Conservation (phyloP, 2,329 filamentous ascomycete species). For the Geoglossum cookeanum region DNA sequence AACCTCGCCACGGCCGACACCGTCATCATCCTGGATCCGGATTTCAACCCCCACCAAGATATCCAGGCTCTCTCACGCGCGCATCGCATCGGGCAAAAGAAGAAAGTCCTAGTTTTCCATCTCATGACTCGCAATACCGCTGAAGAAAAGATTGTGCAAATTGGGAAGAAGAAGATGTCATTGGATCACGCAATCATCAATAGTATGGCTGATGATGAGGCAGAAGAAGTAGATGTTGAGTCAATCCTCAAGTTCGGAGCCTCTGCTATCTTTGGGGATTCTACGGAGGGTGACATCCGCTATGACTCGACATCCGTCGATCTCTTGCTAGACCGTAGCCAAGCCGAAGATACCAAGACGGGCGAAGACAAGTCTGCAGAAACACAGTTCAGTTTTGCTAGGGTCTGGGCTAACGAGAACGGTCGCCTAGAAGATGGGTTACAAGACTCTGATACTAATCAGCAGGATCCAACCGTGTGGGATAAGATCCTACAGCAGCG, state of each 20-base stretch:
- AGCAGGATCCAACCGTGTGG: slow-evolving; percentile 57
- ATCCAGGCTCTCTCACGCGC: slow-evolving; percentile 88
- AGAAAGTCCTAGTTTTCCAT: slow-evolving; percentile 90
- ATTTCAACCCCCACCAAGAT: slow-evolving; percentile 97
- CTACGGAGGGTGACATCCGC: slow-evolving; percentile 47
- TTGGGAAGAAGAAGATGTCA: slow-evolving; percentile 88
- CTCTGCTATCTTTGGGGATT: slow-evolving; percentile 62
- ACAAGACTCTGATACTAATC: slow-evolving; percentile 32
- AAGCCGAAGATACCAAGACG: slow-evolving; percentile 51
- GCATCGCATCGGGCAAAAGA: slow-evolving; percentile 89
- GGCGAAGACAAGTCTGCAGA: slow-evolving; percentile 48
- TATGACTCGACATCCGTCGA: slow-evolving; percentile 77
- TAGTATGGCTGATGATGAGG: slow-evolving; percentile 68
- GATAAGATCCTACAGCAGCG: slow-evolving; percentile 73
- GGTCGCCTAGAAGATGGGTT: slow-evolving; percentile 45
- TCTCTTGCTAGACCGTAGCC: slow-evolving; percentile 70
- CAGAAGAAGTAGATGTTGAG: slow-evolving; percentile 62
- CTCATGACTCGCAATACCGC: slow-evolving; percentile 75
- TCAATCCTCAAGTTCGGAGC: slow-evolving; percentile 78
- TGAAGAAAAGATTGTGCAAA: slow-evolving; percentile 92
- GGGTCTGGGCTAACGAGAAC: slow-evolving; percentile 78
- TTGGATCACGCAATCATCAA: slow-evolving; percentile 91
- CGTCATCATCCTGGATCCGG: slow-evolving; percentile 90
- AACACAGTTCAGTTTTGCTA: slow-evolving; percentile 71
- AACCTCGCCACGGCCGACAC: slow-evolving; percentile 94